Evolutionary conservation across 2,329 filamentous ascomycete species (phyloP).

Genomic region (Cytospora paraplurivora): DNA sequence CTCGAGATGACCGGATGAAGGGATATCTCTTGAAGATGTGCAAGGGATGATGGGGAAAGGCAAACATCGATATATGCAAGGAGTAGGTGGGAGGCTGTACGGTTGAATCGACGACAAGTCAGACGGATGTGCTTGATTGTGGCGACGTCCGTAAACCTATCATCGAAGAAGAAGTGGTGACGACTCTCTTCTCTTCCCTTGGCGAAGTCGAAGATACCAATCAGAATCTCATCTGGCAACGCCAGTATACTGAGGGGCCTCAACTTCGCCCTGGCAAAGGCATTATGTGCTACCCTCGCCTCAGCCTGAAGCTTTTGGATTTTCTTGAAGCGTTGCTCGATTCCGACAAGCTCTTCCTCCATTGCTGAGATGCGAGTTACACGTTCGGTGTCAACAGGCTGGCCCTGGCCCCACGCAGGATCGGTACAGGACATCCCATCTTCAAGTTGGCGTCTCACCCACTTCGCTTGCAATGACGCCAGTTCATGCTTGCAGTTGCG

Average conservation of each 20-base stretch:
- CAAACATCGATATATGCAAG: constrained; percentile 2
- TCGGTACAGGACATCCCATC: background rate
- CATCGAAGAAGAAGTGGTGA: constrained; percentile 3
- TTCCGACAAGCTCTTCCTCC: constrained; percentile 1
- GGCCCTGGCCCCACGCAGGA: background rate
- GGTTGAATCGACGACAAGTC: constrained; percentile 1
- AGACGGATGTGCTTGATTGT: background rate
- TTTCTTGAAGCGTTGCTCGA: background rate
- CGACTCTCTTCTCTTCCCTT: background rate
- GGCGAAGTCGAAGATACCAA: background rate
- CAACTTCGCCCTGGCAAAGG: background rate
- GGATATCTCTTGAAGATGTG: background rate
- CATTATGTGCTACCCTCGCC: background rate
- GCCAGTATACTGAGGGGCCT: background rate
- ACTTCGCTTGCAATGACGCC: background rate
- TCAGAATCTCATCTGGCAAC: constrained; percentile 2
- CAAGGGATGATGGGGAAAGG: background rate
- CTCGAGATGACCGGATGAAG: background rate
- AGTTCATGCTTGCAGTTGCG: background rate
- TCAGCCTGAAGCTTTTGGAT: background rate
- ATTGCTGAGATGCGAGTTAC: background rate
- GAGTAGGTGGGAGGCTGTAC: background rate
- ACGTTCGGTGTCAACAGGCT: background rate
- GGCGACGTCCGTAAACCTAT: background rate
- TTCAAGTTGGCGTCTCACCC: background rate